Evolutionary conservation across 371 early-diverging fungal species (phyloP), one percentile per base, ranked within the genome.

Genomic region (Zopfochytrium polystomum): DNA sequence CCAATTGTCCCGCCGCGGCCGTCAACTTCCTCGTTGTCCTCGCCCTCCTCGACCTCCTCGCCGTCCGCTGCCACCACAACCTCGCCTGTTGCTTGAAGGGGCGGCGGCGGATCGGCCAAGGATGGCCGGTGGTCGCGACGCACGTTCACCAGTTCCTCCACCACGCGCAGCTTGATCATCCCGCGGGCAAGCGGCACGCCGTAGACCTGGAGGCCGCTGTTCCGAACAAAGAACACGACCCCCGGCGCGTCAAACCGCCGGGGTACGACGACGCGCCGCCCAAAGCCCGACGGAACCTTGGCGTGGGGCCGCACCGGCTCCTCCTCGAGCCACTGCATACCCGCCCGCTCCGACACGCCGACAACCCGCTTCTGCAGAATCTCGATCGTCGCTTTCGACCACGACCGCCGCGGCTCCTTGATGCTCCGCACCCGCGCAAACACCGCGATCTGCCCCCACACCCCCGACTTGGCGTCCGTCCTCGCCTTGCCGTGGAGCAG

Each of bases 391-490:
- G 56, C 56, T 20, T 34, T 7, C 3, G 43, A 5, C 4, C 20
- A 22, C 25, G 56, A 42, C 44, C 45, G 30, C 11, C 35, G 18
- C 22, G 22, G 20, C 3, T 22, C 30, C 9, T 38, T 45, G 27
- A 42, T 31, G 44, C 45, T 26, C 2, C 38, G 26, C 23, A 56
- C 56, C 31, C 46, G 38, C 6, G 45, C 56, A 44, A 44, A 56
- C 5, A 56, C 45, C 26, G 31, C 38, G 45, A 56, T 26, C 23
- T 44, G 38, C 44, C 56, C 56, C 55, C 55, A 54, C 13, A 42
- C 13, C n/a, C 42, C 42, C 11, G 42, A 42, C n/a, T n/a, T n/a
- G n/a, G n/a, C n/a, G n/a, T n/a, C n/a, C n/a, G n/a, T n/a, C n/a
- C n/a, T n/a, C n/a, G n/a, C n/a, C n/a, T n/a, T n/a, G n/a, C n/a